These are phyloP conservation scores for Darksidea phi DNA, from an alignment of 495 filamentous ascomycete genomes.

Conservation along the genomic window DNA sequence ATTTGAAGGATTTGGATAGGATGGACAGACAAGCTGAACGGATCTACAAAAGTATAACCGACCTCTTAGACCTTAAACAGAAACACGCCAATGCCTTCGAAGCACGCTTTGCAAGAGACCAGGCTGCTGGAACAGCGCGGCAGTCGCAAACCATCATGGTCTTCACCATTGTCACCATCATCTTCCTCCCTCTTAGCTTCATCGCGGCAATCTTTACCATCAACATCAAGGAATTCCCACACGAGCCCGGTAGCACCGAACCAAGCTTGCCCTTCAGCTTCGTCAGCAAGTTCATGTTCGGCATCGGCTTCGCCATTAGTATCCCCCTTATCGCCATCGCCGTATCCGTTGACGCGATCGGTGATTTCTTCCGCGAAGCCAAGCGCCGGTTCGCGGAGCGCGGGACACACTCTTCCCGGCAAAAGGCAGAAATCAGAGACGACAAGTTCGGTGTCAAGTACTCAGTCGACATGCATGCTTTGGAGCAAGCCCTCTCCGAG, in stretches of 20 bases:
- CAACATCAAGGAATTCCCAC: slow-evolving; percentile 56
- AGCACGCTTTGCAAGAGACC: slow-evolving; percentile 65
- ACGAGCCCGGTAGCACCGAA: slow-evolving; percentile 36
- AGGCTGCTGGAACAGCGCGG: slow-evolving; percentile 62
- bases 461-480: slow-evolving; percentile 5
- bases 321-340: slow-evolving; percentile 62
- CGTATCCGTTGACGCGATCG: slow-evolving; percentile 58
- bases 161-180: slow-evolving; percentile 70
- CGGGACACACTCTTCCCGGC: neutral
- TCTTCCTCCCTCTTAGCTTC: slow-evolving; percentile 68
- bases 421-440: neutral
- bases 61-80: slow-evolving; percentile 62
- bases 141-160: slow-evolving; percentile 74
- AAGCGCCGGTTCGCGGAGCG: slow-evolving; percentile 5
- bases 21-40: slow-evolving; percentile 69
- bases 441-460: slow-evolving; percentile 6
- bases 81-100: slow-evolving; percentile 73
- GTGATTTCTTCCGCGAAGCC: slow-evolving; percentile 36
- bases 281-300: slow-evolving; percentile 65
- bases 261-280: slow-evolving; percentile 52
- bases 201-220: slow-evolving; percentile 68
- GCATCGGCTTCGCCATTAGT: slow-evolving; percentile 64
- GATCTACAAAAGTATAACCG: slow-evolving; percentile 62
- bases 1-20: slow-evolving; percentile 62
- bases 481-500: slow-evolving; percentile 24